Percentiles rank a stretch among this genome's conserved stretches.
Evolutionary conservation across 2,329 filamentous ascomycete genomes (phyloP).

Genomic region (Ophiocordyceps camponoti-leonardi): DNA sequence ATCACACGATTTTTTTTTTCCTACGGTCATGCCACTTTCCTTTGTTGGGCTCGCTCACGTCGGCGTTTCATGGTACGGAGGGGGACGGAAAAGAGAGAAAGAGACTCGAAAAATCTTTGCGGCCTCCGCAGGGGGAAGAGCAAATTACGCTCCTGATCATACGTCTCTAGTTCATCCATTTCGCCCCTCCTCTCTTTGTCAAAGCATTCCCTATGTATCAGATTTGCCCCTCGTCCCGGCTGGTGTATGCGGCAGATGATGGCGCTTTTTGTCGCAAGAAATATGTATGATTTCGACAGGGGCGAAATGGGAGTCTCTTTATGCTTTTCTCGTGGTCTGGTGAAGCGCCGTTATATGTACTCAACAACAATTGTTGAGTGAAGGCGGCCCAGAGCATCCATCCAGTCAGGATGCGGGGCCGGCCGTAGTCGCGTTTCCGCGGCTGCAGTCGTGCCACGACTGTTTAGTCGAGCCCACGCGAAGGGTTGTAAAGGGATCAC

Average conservation of each 20-base stretch:
- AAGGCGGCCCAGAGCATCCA: no score
- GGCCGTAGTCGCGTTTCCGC: no score
- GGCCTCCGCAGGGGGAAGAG: background rate
- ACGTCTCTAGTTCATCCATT: background rate
- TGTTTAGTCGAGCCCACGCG: no score
- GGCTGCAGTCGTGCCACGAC: no score
- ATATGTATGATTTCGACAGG: no score
- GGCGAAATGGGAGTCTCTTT: no score
- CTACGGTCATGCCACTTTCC: background rate
- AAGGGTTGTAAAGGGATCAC: no score
- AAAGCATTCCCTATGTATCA: background rate
- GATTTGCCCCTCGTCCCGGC: background rate
- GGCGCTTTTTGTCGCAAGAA: background rate
- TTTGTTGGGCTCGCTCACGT: conserved; percentile 2
- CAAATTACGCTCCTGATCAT: background rate
- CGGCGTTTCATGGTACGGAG: conserved; percentile 3
- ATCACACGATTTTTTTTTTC: background rate
- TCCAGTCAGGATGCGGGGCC: no score
- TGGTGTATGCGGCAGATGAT: background rate
- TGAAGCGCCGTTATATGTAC: no score
- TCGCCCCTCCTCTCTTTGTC: background rate
- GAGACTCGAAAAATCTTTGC: background rate
- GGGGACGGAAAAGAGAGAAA: background rate
- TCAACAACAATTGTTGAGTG: no score
- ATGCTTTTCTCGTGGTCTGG: no score